Evolutionary conservation across 179 eudicot genomes (phyloP).

Genomic region (Spinacia oleracea): DNA sequence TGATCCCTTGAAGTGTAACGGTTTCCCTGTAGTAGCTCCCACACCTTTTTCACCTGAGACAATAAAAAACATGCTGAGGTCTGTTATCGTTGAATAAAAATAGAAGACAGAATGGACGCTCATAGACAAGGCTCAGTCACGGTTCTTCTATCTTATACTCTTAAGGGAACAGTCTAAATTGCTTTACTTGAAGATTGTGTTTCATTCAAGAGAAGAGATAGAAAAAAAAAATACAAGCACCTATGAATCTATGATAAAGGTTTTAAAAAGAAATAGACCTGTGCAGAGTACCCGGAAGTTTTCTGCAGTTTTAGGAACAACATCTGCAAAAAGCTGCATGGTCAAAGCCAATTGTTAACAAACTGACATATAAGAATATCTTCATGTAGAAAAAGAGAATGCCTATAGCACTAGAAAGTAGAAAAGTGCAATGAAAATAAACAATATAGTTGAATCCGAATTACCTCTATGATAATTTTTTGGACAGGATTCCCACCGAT

Average conservation of each 20-base stretch:
- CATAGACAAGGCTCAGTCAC: background rate
- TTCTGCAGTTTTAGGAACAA: slow-evolving; percentile 93
- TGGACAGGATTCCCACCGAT: slow-evolving; percentile 64
- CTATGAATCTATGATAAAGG: background rate
- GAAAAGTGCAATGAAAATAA: background rate
- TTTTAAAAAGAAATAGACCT: slow-evolving; percentile 36
- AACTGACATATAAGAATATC: background rate
- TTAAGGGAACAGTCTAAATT: background rate
- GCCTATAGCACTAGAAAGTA: background rate
- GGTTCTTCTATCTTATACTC: background rate
- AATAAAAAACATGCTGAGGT: background rate
- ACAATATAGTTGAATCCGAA: background rate
- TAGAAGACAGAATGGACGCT: background rate
- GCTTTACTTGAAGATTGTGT: background rate
- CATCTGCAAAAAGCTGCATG: slow-evolving; percentile 83
- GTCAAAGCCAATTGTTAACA: slow-evolving; percentile 53
- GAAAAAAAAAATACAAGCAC: background rate
- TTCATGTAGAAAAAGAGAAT: background rate
- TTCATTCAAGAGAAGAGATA: background rate
- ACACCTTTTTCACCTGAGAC: slow-evolving; percentile 84
- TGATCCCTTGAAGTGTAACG: slow-evolving; percentile 80
- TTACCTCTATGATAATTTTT: slow-evolving; percentile 80
- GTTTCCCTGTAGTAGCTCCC: slow-evolving; percentile 76
- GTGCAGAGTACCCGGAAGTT: slow-evolving; percentile 92
- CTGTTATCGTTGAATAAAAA: background rate